Conservation (phyloP, 352 stramenopile genomes). For the Globisporangium echinulatum region DNA sequence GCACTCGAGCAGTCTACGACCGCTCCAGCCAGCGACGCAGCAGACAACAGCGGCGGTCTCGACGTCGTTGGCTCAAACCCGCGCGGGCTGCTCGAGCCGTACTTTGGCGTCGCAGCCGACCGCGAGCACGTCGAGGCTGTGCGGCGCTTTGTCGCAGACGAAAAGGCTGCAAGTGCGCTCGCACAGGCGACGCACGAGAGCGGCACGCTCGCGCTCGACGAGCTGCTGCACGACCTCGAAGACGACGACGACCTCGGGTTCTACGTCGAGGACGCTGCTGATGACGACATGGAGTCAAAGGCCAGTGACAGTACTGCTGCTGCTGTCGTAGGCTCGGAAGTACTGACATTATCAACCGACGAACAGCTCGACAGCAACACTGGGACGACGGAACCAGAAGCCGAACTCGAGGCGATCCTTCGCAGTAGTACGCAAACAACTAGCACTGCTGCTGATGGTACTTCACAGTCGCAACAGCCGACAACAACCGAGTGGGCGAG, state of each 20-base stretch:
- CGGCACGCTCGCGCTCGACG: constrained; percentile 51
- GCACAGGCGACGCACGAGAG: constrained; percentile 33
- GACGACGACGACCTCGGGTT: constrained; percentile 67
- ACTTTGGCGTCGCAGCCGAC: constrained; percentile 59
- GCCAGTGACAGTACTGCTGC: no score
- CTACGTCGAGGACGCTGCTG: constrained; percentile 20
- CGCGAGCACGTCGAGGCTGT: constrained; percentile 43
- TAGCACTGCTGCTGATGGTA: background rate
- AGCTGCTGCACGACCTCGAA: constrained; percentile 64
- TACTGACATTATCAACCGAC: no score
- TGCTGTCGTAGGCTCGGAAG: no score
- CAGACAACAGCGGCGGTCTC: constrained; percentile 4
- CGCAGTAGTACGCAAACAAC: background rate
- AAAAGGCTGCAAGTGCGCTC: constrained; percentile 59
- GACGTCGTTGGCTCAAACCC: constrained; percentile 55
- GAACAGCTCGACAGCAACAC: background rate
- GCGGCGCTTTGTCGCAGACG: constrained; percentile 46
- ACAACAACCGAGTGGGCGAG: constrained; percentile 63
- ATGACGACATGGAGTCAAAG: constrained; percentile 2
- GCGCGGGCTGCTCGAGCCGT: constrained; percentile 45
- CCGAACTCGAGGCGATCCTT: constrained; percentile 46
- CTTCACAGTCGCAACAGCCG: background rate
- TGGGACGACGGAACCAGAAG: constrained; percentile 31
- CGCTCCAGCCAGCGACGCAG: background rate
- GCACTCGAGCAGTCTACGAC: background rate